Conservation (phyloP, 345 rosid species). For the Boechera stricta region DNA sequence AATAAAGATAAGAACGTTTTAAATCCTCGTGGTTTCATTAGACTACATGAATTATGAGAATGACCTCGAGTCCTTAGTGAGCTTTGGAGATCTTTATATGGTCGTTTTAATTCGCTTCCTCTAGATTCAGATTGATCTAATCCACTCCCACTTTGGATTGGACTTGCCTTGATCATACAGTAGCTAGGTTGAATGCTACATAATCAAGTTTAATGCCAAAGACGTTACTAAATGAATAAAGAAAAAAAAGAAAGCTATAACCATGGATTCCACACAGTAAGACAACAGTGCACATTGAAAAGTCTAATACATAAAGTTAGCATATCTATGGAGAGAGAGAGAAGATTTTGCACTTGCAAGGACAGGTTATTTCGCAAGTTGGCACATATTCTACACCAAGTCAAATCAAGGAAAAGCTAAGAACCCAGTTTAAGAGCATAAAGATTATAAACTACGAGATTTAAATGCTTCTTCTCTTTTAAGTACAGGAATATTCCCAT, state of each 20-base stretch:
- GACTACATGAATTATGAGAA: background rate
- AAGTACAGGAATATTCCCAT: conserved; percentile 34
- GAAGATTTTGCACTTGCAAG: conserved; percentile 73
- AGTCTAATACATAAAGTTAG: conserved; percentile 47
- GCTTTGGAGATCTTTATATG: conserved; percentile 37
- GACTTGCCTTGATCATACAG: conserved; percentile 11
- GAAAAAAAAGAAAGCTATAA: conserved; percentile 64
- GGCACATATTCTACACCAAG: conserved; percentile 27
- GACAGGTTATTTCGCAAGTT: conserved; percentile 22
- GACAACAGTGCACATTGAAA: conserved; percentile 25
- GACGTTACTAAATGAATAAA: conserved; percentile 28
- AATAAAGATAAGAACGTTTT: too few species aligned
- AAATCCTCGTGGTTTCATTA: too few species aligned
- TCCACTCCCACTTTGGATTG: conserved; percentile 68
- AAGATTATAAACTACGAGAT: conserved; percentile 18
- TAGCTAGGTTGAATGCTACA: conserved; percentile 7
- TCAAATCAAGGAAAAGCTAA: conserved; percentile 39
- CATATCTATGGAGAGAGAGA: conserved; percentile 63
- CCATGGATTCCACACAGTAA: conserved; percentile 22
- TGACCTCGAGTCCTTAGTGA: background rate
- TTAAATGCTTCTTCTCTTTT: background rate
- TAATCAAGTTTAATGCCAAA: conserved; percentile 15
- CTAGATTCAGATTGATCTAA: conserved; percentile 49
- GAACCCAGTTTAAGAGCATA: conserved; percentile 34
- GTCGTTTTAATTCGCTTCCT: conserved; percentile 47